A percentile compares a stretch with the other conserved stretches of the same genome.
phyloP scores from a whole-genome alignment of 768 basidiomycete species.

The Pulveroboletus sp. region DNA sequence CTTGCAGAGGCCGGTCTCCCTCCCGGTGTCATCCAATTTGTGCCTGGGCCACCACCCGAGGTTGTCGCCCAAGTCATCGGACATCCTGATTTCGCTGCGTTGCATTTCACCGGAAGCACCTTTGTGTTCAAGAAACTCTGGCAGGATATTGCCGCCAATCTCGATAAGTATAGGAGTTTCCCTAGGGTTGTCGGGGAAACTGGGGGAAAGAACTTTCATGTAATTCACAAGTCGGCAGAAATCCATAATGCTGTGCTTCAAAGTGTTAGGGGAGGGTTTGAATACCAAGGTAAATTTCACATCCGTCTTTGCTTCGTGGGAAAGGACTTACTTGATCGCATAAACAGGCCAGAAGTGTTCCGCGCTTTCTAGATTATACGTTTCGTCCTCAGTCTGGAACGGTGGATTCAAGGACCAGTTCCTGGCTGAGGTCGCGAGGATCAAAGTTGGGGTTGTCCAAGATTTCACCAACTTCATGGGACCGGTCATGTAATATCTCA shows the following conservation, averaged over 20 bases:
- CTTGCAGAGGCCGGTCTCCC: slow-evolving; percentile 93
- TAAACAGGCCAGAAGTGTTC: slow-evolving; percentile 91
- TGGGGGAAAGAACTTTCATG: slow-evolving; percentile 97
- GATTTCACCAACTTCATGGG: slow-evolving; percentile 90
- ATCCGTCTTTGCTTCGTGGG: not conserved
- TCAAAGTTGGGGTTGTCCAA: slow-evolving; percentile 74
- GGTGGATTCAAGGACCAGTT: slow-evolving; percentile 81
- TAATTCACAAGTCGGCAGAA: slow-evolving; percentile 86
- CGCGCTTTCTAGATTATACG: slow-evolving; percentile 87
- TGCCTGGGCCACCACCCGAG: slow-evolving; percentile 82
- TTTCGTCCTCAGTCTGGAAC: slow-evolving; percentile 83
- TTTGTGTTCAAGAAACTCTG: slow-evolving; percentile 92
- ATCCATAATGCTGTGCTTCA: slow-evolving; percentile 88
- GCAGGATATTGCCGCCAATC: slow-evolving; percentile 88
- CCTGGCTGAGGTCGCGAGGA: slow-evolving; percentile 70
- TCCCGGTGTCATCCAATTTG: slow-evolving; percentile 93
- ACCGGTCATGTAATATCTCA: slow-evolving; percentile 76
- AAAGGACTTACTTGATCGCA: not conserved
- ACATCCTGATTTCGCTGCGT: slow-evolving; percentile 74
- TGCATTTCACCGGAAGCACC: slow-evolving; percentile 97
- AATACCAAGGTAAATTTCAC: slow-evolving; percentile 77
- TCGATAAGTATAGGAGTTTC: slow-evolving; percentile 85
- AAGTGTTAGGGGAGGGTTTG: slow-evolving; percentile 83
- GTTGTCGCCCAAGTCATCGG: slow-evolving; percentile 82
- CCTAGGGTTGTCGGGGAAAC: slow-evolving; percentile 98